Conservation (phyloP, 371 early-diverging fungal genomes). For the Lichtheimia corymbifera region DNA sequence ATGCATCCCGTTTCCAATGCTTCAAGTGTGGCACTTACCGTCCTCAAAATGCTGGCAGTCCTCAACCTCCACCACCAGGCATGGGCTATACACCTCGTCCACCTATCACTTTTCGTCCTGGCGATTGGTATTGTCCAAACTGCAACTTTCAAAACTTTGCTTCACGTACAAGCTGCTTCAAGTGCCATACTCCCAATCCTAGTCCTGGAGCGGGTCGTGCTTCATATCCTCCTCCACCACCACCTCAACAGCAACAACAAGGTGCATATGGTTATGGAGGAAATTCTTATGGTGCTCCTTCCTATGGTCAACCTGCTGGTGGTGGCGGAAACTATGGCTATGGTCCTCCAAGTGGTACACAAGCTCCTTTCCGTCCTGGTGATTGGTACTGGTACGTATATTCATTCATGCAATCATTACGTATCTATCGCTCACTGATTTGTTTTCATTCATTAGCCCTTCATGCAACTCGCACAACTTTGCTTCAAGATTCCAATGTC, state of each 20-base stretch:
- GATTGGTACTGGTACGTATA: slow-evolving; percentile 61
- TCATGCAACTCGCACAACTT: slow-evolving; percentile 68
- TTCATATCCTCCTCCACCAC: slow-evolving; percentile 5
- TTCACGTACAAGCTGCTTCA: slow-evolving; percentile 60
- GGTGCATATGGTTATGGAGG: slow-evolving; percentile 23
- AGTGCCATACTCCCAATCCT: slow-evolving; percentile 60
- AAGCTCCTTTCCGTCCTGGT: slow-evolving; percentile 58
- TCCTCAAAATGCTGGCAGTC: slow-evolving; percentile 17
- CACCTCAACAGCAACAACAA: slow-evolving; percentile 8
- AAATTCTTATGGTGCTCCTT: slow-evolving; percentile 16
- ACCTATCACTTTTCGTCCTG: slow-evolving; percentile 48
- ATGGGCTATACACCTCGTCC: slow-evolving; percentile 4
- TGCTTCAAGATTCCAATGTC: slow-evolving; percentile 67
- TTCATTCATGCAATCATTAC: not conserved
- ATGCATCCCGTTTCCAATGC: slow-evolving; percentile 48
- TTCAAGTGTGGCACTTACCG: slow-evolving; percentile 37
- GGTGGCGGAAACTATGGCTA: slow-evolving; percentile 16
- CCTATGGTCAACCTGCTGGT: slow-evolving; percentile 21
- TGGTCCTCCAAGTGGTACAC: slow-evolving; percentile 23
- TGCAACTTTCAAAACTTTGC: slow-evolving; percentile 83
- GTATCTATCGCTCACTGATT: not conserved
- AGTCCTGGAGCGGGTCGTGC: slow-evolving; percentile 11
- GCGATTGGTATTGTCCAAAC: slow-evolving; percentile 79
- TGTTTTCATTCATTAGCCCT: slow-evolving; percentile 28
- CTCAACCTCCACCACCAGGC: slow-evolving; percentile 7